Percentiles rank a stretch among this genome's conserved stretches.
Evolutionary conservation across 352 stramenopile species (phyloP).

Genomic region (Discostella stelligera): DNA sequence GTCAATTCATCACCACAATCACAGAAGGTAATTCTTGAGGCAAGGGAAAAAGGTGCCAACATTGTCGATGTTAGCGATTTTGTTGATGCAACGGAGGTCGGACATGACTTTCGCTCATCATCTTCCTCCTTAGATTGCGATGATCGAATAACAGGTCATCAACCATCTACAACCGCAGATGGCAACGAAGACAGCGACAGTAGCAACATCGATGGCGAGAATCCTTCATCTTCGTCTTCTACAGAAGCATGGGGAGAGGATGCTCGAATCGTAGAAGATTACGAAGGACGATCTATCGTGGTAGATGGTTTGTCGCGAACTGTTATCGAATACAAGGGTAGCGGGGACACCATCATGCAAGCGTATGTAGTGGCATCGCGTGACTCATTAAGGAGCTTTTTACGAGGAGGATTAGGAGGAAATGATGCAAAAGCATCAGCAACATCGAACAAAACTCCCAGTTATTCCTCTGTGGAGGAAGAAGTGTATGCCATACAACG

Average conservation of each 20-base stretch:
- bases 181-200: conserved; percentile 20
- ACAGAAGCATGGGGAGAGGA: conserved; percentile 78
- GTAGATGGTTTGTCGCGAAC: conserved; percentile 72
- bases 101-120: conserved; percentile 58
- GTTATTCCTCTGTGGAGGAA: conserved; percentile 51
- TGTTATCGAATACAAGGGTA: conserved; percentile 73
- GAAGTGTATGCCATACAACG: conserved; percentile 72
- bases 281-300: conserved; percentile 67
- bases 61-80: conserved; percentile 79
- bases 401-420: conserved; percentile 40
- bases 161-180: conserved; percentile 19
- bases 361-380: conserved; percentile 73
- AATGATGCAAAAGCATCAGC: neutral
- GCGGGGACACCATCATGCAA: conserved; percentile 64
- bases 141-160: conserved; percentile 3
- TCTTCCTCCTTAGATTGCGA: neutral
- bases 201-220: conserved; percentile 18
- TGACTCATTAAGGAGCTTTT: conserved; percentile 68
- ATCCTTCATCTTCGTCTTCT: conserved; percentile 34
- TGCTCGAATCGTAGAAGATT: conserved; percentile 78
- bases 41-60: conserved; percentile 59
- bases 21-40: conserved; percentile 22
- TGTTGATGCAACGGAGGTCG: conserved; percentile 67
- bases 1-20: conserved; percentile 11
- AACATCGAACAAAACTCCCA: conserved; percentile 16